Evolutionary conservation across 2,329 filamentous ascomycete species (phyloP).

Genomic region (Myriosclerotinia duriaeana): DNA sequence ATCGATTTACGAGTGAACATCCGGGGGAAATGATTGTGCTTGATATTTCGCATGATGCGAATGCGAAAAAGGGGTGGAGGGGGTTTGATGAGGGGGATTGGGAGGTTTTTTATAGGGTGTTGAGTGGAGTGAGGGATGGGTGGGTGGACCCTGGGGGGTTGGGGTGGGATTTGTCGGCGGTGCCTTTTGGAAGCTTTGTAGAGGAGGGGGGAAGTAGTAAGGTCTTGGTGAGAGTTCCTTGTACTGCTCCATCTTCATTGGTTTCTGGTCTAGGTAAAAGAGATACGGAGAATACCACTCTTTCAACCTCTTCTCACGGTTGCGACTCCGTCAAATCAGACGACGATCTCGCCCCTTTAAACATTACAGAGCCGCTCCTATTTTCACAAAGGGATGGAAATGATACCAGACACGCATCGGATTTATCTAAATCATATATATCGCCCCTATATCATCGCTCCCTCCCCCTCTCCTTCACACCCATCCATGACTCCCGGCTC

Average conservation of each 20-base stretch:
- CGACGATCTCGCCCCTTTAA: neutral
- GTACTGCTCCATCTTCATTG: neutral
- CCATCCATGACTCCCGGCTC: no score
- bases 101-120: no score
- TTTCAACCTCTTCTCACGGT: neutral
- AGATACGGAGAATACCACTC: neutral
- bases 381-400: neutral
- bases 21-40: slow-evolving; percentile 35
- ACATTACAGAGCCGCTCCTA: neutral
- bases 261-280: neutral
- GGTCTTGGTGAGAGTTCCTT: slow-evolving; percentile 30
- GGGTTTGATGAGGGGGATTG: neutral
- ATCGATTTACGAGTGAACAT: slow-evolving; percentile 30
- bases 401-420: no score
- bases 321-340: neutral
- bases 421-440: no score
- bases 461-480: no score
- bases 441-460: no score
- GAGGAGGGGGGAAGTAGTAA: slow-evolving; percentile 28
- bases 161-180: neutral
- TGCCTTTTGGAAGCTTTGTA: slow-evolving; percentile 23
- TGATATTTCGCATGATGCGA: slow-evolving; percentile 32
- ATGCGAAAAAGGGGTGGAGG: neutral
- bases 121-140: no score
- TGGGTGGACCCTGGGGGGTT: slow-evolving; percentile 6